phyloP scores from a whole-genome alignment of 495 filamentous ascomycete genomes.

The Aspergillus taichungensis region DNA sequence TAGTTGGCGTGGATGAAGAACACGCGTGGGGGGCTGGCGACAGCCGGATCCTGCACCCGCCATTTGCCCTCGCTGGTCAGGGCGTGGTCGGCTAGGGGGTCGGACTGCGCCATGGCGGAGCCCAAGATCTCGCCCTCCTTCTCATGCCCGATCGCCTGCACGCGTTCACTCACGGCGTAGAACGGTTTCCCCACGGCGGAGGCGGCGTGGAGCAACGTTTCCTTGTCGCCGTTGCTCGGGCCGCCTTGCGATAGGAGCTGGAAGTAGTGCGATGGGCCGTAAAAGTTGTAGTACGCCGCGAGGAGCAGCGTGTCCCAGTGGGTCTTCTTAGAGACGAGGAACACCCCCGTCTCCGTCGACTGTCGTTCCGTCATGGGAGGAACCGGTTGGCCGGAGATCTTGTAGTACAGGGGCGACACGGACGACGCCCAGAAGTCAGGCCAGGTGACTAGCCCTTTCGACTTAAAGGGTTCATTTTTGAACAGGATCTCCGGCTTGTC shows the following conservation, averaged over 20 bases:
- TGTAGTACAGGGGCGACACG: conserved; percentile 43
- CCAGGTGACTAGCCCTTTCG: conserved; percentile 49
- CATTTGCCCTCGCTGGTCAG: conserved; percentile 27
- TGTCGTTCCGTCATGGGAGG: conserved; percentile 32
- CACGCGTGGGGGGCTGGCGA: conserved; percentile 21
- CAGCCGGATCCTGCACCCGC: conserved; percentile 28
- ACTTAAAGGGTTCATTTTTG: conserved; percentile 40
- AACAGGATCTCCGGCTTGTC: conserved; percentile 44
- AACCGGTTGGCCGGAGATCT: conserved; percentile 38
- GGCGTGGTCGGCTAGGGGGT: conserved; percentile 36
- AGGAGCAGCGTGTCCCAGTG: conserved; percentile 47
- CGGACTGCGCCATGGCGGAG: conserved; percentile 38
- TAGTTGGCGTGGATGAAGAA: conserved; percentile 50
- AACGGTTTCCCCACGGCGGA: conserved; percentile 38
- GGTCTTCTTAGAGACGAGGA: conserved; percentile 48
- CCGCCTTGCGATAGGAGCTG: conserved; percentile 47
- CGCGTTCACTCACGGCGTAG: conserved; percentile 40
- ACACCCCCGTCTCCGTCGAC: conserved; percentile 47
- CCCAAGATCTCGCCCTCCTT: conserved; percentile 23
- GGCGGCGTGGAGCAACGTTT: conserved; percentile 52
- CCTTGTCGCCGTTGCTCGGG: conserved; percentile 55
- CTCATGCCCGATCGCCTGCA: conserved; percentile 34
- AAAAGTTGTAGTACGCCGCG: conserved; percentile 55
- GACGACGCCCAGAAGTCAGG: conserved; percentile 54
- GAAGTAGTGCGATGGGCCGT: conserved; percentile 52